phyloP scores from a whole-genome alignment of 2,329 filamentous ascomycete species.

The Penicillium crustosum region DNA sequence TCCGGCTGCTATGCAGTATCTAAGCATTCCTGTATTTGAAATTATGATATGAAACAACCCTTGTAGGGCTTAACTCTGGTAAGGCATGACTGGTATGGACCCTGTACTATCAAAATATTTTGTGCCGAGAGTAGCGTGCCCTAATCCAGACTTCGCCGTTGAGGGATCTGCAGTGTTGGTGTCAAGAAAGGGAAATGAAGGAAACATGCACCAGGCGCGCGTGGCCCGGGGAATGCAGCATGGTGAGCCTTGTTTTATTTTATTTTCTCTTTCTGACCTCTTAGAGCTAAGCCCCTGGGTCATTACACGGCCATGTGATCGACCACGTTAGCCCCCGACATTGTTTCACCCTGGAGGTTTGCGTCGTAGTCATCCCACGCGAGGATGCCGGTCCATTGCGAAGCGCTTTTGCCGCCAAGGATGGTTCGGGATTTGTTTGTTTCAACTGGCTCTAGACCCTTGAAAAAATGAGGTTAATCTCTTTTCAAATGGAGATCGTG shows the following conservation, averaged over 20 bases:
- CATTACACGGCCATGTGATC: slow-evolving; percentile 25
- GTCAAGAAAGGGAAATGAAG: slow-evolving; percentile 11
- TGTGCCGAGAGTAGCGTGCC: background rate
- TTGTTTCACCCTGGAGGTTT: slow-evolving; percentile 21
- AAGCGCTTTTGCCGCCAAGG: slow-evolving; percentile 19
- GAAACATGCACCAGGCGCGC: slow-evolving; percentile 11
- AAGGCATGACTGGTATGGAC: slow-evolving; percentile 20
- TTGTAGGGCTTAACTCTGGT: slow-evolving; percentile 7
- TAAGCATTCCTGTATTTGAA: slow-evolving; percentile 14
- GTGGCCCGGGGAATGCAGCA: slow-evolving; percentile 17
- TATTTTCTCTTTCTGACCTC: background rate
- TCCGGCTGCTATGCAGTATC: slow-evolving; percentile 1
- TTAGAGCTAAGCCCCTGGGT: slow-evolving; percentile 2
- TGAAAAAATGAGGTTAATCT: slow-evolving; percentile 10
- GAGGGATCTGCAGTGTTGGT: slow-evolving; percentile 5
- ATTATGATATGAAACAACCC: slow-evolving; percentile 14
- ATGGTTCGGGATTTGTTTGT: background rate
- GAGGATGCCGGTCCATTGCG: slow-evolving; percentile 13
- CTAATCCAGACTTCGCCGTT: background rate
- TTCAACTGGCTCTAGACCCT: slow-evolving; percentile 10
- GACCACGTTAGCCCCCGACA: slow-evolving; percentile 25
- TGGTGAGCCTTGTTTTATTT: background rate
- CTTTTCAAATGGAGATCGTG: background rate
- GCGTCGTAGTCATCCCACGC: slow-evolving; percentile 14
- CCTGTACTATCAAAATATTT: background rate